Base-by-base conservation (phyloP, 1,284 basidiomycete species). In the Coniferiporia sulphurascens region DNA sequence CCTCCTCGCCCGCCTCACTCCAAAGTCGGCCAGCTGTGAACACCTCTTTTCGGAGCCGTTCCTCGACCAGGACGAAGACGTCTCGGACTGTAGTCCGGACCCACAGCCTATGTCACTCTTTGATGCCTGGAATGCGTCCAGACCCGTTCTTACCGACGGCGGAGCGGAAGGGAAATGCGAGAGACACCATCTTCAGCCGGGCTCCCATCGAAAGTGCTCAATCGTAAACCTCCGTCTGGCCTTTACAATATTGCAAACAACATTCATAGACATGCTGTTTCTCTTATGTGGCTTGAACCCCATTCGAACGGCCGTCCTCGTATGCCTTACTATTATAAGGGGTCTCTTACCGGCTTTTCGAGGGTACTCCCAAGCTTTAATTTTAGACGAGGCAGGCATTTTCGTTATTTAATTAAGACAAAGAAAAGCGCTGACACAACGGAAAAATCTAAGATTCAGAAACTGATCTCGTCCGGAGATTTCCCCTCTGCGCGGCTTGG, bases 311-410 rank as follows among this genome's bases (percentile, higher is more conserved):
- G 74, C 79, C 22, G 72, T 86, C 56, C 84, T 91, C 80, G 72
- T 90, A 66, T 61, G 77, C 57, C 73, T 89, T 64, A 87, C 90
- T 69, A 72, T 91, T 55, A 66, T 85, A 62, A 81, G 87, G 63
- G 89, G 87, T 61, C 72, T 86, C 61, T 83, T 90, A 67, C 89
- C 89, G 45, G 89, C 88, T 10, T 87, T 87, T 70, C 82, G 87
- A 72, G 85, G 87, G 60, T 91, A 89, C 75, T 90, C 89, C 10
- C 89, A 91, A 76, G 88, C 88, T 54, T 73, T 88, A 70, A 87
- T 91, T 64, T 83, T 91, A 62, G 86, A 91, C 72, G 87, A 91
- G 81, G 89, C 86, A 59, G 57, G 81, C 53, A 44, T 49, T 61
- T 63, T 60, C n/a, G n/a, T 44, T 35, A 38, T 57, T 34, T 57